Evolutionary conservation across 805 yeast species (phyloP).

Genomic region (Barnettozyma californica): DNA sequence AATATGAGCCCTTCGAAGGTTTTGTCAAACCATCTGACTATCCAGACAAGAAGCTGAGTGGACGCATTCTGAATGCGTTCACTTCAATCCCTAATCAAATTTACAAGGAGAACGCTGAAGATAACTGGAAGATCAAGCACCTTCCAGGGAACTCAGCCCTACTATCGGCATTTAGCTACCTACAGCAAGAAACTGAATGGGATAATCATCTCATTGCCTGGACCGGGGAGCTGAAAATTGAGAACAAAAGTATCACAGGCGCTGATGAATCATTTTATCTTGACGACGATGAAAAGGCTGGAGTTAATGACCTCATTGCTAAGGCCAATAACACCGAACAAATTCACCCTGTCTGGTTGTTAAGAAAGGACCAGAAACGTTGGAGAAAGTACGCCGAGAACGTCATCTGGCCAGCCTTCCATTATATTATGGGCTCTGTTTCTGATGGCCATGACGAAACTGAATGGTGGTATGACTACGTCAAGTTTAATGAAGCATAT

Average conservation of each 20-base stretch:
- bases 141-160: constrained; percentile 82
- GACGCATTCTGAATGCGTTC: constrained; percentile 63
- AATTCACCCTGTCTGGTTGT: constrained; percentile 85
- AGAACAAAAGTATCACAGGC: constrained; percentile 10
- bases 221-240: constrained; percentile 76
- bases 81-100: constrained; percentile 65
- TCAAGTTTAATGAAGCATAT: constrained; percentile 84
- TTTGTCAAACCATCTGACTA: constrained; percentile 24
- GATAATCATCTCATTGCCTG: constrained; percentile 87
- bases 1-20: constrained; percentile 10
- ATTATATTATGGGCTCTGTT: constrained; percentile 78
- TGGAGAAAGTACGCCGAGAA: constrained; percentile 92
- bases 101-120: constrained; percentile 33
- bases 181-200: constrained; percentile 69
- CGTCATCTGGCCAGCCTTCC: constrained; percentile 91
- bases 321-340: constrained; percentile 41
- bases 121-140: constrained; percentile 43
- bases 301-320: constrained; percentile 43
- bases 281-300: constrained; percentile 47
- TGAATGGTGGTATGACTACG: constrained; percentile 85
- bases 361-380: constrained; percentile 68
- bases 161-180: constrained; percentile 64
- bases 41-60: constrained; percentile 30
- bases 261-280: constrained; percentile 57
- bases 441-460: constrained; percentile 65